Percentiles rank a stretch among this genome's conserved stretches.
These are phyloP conservation scores for Solanum chacoense DNA, from an alignment of 305 asterid genomes.

Conservation along the genomic window DNA sequence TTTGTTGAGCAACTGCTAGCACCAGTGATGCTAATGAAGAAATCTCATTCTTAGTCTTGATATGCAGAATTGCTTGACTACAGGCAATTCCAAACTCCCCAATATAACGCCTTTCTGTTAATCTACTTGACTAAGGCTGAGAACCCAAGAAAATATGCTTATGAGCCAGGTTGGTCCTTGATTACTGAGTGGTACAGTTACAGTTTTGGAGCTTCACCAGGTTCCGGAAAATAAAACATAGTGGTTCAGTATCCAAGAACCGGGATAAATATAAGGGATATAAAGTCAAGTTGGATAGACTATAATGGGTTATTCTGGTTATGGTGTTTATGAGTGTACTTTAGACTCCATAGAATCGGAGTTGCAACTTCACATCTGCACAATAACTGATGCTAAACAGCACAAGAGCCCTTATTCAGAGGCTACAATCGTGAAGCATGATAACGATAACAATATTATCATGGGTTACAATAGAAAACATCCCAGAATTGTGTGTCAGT, in stretches of 20 bases:
- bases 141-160: neutral
- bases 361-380: neutral
- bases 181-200: neutral
- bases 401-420: neutral
- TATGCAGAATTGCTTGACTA: neutral
- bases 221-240: neutral
- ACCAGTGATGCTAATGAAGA: neutral
- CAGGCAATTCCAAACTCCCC: neutral
- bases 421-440: neutral
- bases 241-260: neutral
- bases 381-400: neutral
- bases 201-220: neutral
- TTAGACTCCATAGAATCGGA: neutral
- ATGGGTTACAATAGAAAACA: neutral
- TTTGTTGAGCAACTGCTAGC: neutral
- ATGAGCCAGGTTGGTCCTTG: neutral
- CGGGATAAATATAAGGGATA: neutral
- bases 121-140: neutral
- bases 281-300: neutral
- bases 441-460: neutral
- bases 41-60: neutral
- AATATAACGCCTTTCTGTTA: neutral
- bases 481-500: neutral
- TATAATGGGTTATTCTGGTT: neutral
- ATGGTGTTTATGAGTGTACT: neutral